Conservation (phyloP, 805 yeast genomes). For the Suhomyces canberraensis region DNA sequence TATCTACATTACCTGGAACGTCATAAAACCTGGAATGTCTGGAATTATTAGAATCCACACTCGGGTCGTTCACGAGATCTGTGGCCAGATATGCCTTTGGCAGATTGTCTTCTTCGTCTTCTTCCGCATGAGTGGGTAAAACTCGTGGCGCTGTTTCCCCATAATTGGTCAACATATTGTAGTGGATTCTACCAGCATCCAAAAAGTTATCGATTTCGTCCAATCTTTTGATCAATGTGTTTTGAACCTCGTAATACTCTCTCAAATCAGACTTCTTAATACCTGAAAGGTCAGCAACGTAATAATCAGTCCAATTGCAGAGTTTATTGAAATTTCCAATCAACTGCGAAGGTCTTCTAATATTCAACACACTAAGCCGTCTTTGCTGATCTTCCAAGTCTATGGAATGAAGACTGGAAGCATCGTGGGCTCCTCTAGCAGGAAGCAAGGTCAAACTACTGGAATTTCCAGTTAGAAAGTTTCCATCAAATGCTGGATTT, state of each 20-base stretch:
- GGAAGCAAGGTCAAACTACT: conserved; percentile 3
- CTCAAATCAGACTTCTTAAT: conserved; percentile 21
- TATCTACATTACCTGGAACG: conserved; percentile 60
- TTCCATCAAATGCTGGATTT: conserved; percentile 10
- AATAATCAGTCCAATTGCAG: conserved; percentile 30
- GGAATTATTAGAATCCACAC: conserved; percentile 13
- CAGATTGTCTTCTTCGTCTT: conserved; percentile 11
- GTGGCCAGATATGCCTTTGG: conserved; percentile 1
- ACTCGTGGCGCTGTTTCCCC: conserved; percentile 29
- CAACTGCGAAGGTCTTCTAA: conserved; percentile 31
- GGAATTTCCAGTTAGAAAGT: conserved; percentile 1
- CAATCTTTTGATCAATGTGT: conserved; percentile 54
- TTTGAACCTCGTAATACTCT: conserved; percentile 55
- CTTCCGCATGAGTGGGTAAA: conserved; percentile 18
- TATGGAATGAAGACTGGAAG: conserved; percentile 11
- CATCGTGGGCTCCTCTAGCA: conserved; percentile 7
- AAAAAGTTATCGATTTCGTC: conserved; percentile 60
- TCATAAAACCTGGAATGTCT: conserved; percentile 33
- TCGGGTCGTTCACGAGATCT: conserved; percentile 1
- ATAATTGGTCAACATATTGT: conserved; percentile 60
- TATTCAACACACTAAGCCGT: conserved; percentile 20
- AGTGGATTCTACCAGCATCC: conserved; percentile 65
- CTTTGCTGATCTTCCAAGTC: conserved; percentile 22
- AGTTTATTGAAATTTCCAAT: conserved; percentile 30
- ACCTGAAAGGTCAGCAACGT: conserved; percentile 10